Base-by-base conservation (phyloP, 768 basidiomycete species). In the Strobilomyces dryophilus region DNA sequence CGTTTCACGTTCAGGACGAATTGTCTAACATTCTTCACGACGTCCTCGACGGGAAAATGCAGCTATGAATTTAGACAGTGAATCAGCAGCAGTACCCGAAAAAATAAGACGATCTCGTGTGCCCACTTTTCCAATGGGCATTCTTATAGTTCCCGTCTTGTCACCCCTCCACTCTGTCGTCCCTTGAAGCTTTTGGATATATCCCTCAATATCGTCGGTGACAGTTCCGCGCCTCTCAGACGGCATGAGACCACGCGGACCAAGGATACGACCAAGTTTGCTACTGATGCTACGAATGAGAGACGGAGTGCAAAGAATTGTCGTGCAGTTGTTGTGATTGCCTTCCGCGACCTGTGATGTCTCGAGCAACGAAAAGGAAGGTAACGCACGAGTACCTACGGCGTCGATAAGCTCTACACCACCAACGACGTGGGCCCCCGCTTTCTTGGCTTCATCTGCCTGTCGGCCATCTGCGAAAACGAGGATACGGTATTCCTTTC, bases 211-310 rank as follows among this genome's bases (percentile, higher is more conserved):
- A 54, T 98, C 92, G 46, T 93, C 89, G 2, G 92, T 91, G 18
- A 98, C 95, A 1, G 95, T 95, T 5, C 97, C 97, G 52, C 94
- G 80, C 68, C 94, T 85, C 56, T 88, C 91, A 8, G 90, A 89
- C 11, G 97, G 97, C 95, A 99, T 97, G 42, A 98, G 73, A 51
- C 95, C 95, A 48, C 91, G 83, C 39, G 93, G 95, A 61, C 95
- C 84, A 71, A 89, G 74, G 70, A 87, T 72, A 73, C 90, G 73
- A 68, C 83, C 94, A 3, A 98, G 78, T 63, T 81, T 85, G 5
- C 88, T 83, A 12, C 87, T 85, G 56, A 98, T 90, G 31, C 83
- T 71, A 42, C 83, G 80, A 49, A 93, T 81, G 63, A 95, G 82
- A 14, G 82, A 78, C 4, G 91, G 83, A 0, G 91, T 91, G 49